Evolutionary conservation across 1,284 basidiomycete species (phyloP).

Genomic region (Rhizopogon parksii): DNA sequence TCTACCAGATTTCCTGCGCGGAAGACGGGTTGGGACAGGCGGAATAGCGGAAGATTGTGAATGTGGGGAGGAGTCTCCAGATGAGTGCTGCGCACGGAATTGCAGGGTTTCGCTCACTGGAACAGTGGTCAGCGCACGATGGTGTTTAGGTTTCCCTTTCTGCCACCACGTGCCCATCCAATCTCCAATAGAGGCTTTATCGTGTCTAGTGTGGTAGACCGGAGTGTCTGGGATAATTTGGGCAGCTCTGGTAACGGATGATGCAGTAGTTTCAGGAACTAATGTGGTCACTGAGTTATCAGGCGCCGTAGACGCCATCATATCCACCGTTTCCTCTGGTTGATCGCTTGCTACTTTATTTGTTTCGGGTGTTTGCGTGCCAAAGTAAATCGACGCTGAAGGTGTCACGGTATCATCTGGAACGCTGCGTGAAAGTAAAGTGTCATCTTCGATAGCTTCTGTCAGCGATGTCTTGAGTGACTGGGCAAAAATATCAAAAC

Average conservation of each 20-base stretch:
- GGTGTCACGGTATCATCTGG: constrained; percentile 16
- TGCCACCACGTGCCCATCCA: constrained; percentile 68
- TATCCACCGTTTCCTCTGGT: constrained; percentile 5
- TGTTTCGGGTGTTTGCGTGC: neutral
- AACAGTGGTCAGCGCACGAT: constrained; percentile 15
- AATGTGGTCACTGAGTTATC: constrained; percentile 2
- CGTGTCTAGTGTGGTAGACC: constrained; percentile 14
- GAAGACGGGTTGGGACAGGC: constrained; percentile 12
- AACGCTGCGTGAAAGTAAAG: constrained; percentile 32
- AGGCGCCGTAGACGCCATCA: neutral
- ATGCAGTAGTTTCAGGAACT: constrained; percentile 2
- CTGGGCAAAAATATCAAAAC: constrained; percentile 28
- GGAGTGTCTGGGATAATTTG: neutral
- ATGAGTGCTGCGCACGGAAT: constrained; percentile 14
- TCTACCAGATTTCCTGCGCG: constrained; percentile 40
- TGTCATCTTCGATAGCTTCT: constrained; percentile 65
- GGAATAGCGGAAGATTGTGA: neutral
- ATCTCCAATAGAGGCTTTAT: constrained; percentile 42
- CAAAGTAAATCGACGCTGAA: constrained; percentile 7
- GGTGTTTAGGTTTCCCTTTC: constrained; percentile 31
- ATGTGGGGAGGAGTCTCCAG: constrained; percentile 19
- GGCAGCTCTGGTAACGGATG: constrained; percentile 5
- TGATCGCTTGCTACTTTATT: neutral
- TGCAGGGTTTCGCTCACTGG: constrained; percentile 18
- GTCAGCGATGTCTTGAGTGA: constrained; percentile 62